phyloP scores from a whole-genome alignment of 139 green algal species.

The Marvania coccoides region DNA sequence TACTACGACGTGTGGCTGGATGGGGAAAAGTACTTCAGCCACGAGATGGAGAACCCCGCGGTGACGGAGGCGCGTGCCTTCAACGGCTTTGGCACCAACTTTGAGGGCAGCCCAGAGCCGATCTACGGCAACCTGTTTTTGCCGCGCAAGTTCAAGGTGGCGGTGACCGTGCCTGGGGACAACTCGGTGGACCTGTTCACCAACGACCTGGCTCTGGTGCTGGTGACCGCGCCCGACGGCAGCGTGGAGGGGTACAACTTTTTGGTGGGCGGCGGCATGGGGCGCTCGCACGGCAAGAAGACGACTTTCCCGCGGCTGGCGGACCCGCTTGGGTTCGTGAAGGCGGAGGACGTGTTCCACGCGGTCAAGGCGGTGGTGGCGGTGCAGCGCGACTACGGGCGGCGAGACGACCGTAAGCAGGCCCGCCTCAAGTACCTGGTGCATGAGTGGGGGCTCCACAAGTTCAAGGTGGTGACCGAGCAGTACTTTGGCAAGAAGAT shows the following conservation, averaged over 20 bases:
- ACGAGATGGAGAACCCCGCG: slow-evolving; percentile 81
- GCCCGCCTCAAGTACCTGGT: slow-evolving; percentile 98
- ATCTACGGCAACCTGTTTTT: slow-evolving; percentile 96
- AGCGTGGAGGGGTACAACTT: slow-evolving; percentile 90
- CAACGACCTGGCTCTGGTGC: slow-evolving; percentile 90
- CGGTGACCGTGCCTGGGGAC: slow-evolving; percentile 77
- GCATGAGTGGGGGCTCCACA: slow-evolving; percentile 89
- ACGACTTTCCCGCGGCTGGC: slow-evolving; percentile 90
- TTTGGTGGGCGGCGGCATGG: slow-evolving; percentile 92
- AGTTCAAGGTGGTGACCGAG: slow-evolving; percentile 88
- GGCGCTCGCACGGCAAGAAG: slow-evolving; percentile 48
- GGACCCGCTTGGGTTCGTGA: slow-evolving; percentile 86
- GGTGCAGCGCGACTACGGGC: slow-evolving; percentile 94
- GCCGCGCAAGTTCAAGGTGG: slow-evolving; percentile 98
- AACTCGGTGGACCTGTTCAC: slow-evolving; percentile 97
- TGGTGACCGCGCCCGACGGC: slow-evolving; percentile 64
- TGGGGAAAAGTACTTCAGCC: slow-evolving; percentile 93
- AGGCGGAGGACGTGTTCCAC: slow-evolving; percentile 93
- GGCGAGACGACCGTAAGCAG: slow-evolving; percentile 89
- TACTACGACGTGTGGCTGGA: slow-evolving; percentile 99
- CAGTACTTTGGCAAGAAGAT: slow-evolving; percentile 98
- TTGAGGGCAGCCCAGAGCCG: slow-evolving; percentile 85
- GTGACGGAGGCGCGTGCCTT: slow-evolving; percentile 75
- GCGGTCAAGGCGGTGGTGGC: slow-evolving; percentile 91
- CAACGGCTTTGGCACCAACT: slow-evolving; percentile 96